These are phyloP conservation scores for Spongospora subterranea DNA, from an alignment of 208 protist genomes.

Conservation along the genomic window DNA sequence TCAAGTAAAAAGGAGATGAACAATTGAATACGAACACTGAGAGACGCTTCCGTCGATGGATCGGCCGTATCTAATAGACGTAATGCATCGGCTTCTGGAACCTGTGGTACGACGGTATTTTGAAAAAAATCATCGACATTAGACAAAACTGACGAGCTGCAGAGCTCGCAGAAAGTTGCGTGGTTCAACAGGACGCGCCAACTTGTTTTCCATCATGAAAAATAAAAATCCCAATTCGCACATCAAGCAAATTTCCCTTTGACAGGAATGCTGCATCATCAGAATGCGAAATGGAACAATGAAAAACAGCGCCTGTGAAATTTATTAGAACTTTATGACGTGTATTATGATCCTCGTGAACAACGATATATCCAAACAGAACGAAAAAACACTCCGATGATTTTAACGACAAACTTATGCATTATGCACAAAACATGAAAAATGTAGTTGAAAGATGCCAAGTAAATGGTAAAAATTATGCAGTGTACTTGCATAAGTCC, in stretches of 20 bases:
- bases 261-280: conserved; percentile 43
- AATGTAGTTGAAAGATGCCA: no score
- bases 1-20: conserved; percentile 37
- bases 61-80: conserved; percentile 29
- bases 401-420: no score
- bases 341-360: no score
- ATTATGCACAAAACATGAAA: no score
- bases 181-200: conserved; percentile 34
- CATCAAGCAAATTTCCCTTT: conserved; percentile 19
- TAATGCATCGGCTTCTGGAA: conserved; percentile 43
- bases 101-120: background rate
- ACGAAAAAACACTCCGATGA: no score
- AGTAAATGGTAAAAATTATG: no score
- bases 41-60: conserved; percentile 9
- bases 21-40: background rate
- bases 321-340: no score
- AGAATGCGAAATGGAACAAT: conserved; percentile 7
- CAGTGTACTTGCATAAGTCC: no score
- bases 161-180: conserved; percentile 29
- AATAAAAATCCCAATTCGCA: conserved; percentile 58
- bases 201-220: conserved; percentile 14
- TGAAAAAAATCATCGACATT: background rate
- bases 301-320: conserved; percentile 26
- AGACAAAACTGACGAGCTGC: background rate
- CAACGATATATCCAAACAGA: no score